Evolutionary conservation across 352 stramenopile genomes (phyloP).

Genomic region (Globisporangium lucens): DNA sequence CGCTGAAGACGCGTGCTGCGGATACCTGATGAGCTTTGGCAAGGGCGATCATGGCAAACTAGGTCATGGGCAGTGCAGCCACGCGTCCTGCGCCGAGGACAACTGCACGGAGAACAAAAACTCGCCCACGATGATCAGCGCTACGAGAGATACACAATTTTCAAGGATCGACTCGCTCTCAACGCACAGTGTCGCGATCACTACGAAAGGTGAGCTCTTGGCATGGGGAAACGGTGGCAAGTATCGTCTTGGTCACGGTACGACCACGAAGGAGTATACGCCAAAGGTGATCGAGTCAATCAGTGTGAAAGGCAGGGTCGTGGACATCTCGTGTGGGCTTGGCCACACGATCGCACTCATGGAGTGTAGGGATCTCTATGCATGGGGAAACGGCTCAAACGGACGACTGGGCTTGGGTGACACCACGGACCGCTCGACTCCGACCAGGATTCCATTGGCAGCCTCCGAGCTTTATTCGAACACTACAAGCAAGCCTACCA

Average conservation of each 20-base stretch:
- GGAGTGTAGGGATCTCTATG: conserved; percentile 62
- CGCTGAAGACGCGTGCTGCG: conserved; percentile 29
- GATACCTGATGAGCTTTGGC: conserved; percentile 80
- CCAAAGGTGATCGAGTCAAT: conserved; percentile 63
- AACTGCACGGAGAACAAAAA: conserved; percentile 86
- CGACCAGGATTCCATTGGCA: conserved; percentile 23
- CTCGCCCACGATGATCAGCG: conserved; percentile 55
- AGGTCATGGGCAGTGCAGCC: conserved; percentile 68
- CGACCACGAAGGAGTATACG: conserved; percentile 66
- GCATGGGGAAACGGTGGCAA: conserved; percentile 86
- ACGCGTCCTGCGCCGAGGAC: conserved; percentile 57
- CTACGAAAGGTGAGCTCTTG: conserved; percentile 57
- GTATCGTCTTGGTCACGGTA: conserved; percentile 74
- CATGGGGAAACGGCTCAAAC: conserved; percentile 86
- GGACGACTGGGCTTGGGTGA: conserved; percentile 78
- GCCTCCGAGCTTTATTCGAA: neutral
- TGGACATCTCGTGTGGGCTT: conserved; percentile 59
- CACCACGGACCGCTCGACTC: conserved; percentile 60
- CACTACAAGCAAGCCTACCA: neutral
- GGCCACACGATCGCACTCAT: conserved; percentile 65
- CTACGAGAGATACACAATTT: conserved; percentile 48
- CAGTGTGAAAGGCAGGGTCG: conserved; percentile 46
- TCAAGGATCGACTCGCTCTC: conserved; percentile 80
- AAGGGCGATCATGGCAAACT: conserved; percentile 85
- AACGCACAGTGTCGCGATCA: conserved; percentile 78